phyloP scores from a whole-genome alignment of 176 grass and related monocot species.

The Oryza longistaminata region DNA sequence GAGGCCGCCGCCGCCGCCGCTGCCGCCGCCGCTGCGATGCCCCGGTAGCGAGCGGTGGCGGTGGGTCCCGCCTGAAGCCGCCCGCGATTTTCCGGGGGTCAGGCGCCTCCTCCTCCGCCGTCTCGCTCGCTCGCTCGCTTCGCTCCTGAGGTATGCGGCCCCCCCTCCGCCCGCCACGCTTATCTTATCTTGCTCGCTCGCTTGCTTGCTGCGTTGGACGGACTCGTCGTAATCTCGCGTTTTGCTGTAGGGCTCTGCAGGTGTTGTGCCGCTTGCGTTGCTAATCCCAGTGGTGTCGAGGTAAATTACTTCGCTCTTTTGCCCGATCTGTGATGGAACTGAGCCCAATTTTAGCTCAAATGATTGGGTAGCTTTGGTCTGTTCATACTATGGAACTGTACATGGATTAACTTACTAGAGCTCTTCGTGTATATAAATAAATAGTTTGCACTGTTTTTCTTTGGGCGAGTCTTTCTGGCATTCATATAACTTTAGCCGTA shows the following conservation, averaged over 20 bases:
- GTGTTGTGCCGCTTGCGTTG: not conserved
- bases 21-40: not conserved
- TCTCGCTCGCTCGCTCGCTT: not conserved
- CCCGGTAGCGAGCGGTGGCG: not conserved
- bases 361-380: not conserved
- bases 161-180: too few relatives aligned
- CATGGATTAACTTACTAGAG: not conserved
- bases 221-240: not conserved
- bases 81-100: not conserved
- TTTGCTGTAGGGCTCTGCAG: not conserved
- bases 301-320: not conserved
- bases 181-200: not conserved
- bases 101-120: not conserved
- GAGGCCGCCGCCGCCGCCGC: too few relatives aligned
- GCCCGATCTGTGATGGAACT: not conserved
- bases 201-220: not conserved
- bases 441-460: not conserved
- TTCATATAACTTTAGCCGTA: not conserved
- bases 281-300: slow-evolving; percentile 13
- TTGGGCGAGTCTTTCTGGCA: not conserved
- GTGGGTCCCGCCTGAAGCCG: not conserved
- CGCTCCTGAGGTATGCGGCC: not conserved
- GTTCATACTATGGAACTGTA: not conserved
- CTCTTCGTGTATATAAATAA: not conserved
- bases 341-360: not conserved